phyloP scores from a whole-genome alignment of 352 stramenopile genomes.

The Pilasporangium apinafurcum region DNA sequence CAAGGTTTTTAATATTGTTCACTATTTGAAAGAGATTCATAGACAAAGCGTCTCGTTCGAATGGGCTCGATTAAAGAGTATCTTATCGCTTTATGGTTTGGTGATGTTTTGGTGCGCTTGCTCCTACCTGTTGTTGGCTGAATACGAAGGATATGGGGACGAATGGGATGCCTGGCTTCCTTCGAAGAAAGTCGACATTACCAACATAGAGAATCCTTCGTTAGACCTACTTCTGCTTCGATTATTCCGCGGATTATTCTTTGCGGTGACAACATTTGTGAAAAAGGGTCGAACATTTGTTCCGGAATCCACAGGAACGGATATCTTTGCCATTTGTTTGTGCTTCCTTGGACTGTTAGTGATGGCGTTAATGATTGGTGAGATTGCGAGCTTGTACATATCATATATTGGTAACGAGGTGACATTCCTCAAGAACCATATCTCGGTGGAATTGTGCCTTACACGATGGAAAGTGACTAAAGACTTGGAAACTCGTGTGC shows the following conservation, averaged over 20 bases:
- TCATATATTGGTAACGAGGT: conserved; percentile 60
- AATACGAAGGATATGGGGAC: conserved; percentile 27
- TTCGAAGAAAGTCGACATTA: conserved; percentile 24
- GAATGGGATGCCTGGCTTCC: conserved; percentile 52
- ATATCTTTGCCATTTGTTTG: conserved; percentile 44
- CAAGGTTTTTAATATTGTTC: conserved; percentile 42
- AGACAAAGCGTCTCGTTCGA: conserved; percentile 47
- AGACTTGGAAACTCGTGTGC: conserved; percentile 31
- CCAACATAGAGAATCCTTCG: conserved; percentile 16
- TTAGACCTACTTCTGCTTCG: conserved; percentile 23
- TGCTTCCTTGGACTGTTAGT: conserved; percentile 45
- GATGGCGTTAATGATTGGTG: conserved; percentile 69
- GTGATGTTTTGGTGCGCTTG: conserved; percentile 59
- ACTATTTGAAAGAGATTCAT: conserved; percentile 57
- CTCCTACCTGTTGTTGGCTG: conserved; percentile 34
- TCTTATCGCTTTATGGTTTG: conserved; percentile 49
- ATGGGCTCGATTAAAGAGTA: conserved; percentile 39
- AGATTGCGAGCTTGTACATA: conserved; percentile 64
- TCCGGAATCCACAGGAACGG: conserved; percentile 17
- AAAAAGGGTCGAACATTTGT: conserved; percentile 47
- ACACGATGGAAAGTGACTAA: conserved; percentile 33
- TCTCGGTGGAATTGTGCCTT: conserved; percentile 42
- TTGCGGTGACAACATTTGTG: conserved; percentile 46
- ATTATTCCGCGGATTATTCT: conserved; percentile 46
- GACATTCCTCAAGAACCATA: conserved; percentile 59